A percentile compares a stretch with the other conserved stretches of the same genome.
Evolutionary conservation across 495 filamentous ascomycete genomes (phyloP).

Genomic region (Geoglossum glabrum): DNA sequence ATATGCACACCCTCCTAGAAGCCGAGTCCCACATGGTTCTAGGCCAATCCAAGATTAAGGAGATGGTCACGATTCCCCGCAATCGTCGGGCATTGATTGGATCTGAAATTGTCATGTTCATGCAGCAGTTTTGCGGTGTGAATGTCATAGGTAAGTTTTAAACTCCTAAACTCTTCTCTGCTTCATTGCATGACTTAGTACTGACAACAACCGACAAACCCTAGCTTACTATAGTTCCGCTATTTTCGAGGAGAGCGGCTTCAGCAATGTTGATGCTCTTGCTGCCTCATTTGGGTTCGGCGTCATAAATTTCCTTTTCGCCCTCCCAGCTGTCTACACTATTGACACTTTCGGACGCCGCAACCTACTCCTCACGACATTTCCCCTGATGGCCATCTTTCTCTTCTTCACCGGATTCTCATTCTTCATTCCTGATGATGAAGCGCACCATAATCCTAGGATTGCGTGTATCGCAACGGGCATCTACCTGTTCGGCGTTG

Average conservation of each 20-base stretch:
- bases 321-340: conserved; percentile 57
- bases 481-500: conserved; percentile 54
- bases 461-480: conserved; percentile 43
- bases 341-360: conserved; percentile 73
- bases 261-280: conserved; percentile 35
- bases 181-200: too few relatives aligned
- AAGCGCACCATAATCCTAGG: neutral
- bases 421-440: conserved; percentile 44
- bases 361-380: conserved; percentile 56
- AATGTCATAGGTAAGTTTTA: conserved; percentile 28
- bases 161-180: neutral
- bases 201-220: neutral
- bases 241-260: conserved; percentile 31
- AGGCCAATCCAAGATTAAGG: conserved; percentile 39
- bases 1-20: conserved; percentile 54
- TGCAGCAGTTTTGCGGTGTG: conserved; percentile 51
- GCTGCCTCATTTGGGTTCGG: conserved; percentile 54
- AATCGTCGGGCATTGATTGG: conserved; percentile 63
- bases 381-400: conserved; percentile 53
- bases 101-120: conserved; percentile 64
- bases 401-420: conserved; percentile 65
- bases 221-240: conserved; percentile 30
- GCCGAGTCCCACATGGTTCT: conserved; percentile 37
- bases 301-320: conserved; percentile 62
- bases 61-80: conserved; percentile 52